These are phyloP conservation scores for Elongisporangium undulatum DNA, from an alignment of 352 stramenopile species.

Conservation along the genomic window DNA sequence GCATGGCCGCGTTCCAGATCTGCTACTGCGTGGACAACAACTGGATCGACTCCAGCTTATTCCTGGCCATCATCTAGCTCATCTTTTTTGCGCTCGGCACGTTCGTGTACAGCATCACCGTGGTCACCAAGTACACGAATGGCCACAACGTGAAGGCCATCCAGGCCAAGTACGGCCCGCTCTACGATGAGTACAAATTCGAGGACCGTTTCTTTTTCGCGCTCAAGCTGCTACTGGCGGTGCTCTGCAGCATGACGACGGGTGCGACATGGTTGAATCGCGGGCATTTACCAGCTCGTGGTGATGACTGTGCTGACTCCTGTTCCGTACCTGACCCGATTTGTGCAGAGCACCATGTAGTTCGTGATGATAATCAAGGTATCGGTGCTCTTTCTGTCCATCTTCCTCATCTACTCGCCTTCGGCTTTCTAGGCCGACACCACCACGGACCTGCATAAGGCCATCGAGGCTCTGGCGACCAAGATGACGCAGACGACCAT, in stretches of 20 bases:
- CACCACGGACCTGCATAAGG: no score
- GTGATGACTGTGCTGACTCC: slow-evolving; percentile 50
- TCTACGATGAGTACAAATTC: slow-evolving; percentile 88
- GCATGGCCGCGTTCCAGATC: slow-evolving; percentile 83
- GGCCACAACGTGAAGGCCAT: slow-evolving; percentile 85
- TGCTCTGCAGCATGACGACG: slow-evolving; percentile 76
- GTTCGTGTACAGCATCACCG: slow-evolving; percentile 68
- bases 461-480: no score
- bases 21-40: slow-evolving; percentile 72
- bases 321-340: no score
- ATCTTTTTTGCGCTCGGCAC: slow-evolving; percentile 72
- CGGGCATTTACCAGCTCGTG: slow-evolving; percentile 71
- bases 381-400: no score
- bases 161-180: slow-evolving; percentile 66
- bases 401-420: no score
- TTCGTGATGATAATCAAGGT: no score
- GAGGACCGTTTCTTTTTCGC: slow-evolving; percentile 86
- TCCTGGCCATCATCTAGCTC: slow-evolving; percentile 60
- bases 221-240: slow-evolving; percentile 70
- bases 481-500: no score
- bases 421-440: no score
- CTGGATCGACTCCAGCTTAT: slow-evolving; percentile 49
- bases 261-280: slow-evolving; percentile 76
- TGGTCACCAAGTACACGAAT: slow-evolving; percentile 75
- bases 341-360: no score